phyloP scores from a whole-genome alignment of 768 basidiomycete genomes.

The Myochromella boudieri region DNA sequence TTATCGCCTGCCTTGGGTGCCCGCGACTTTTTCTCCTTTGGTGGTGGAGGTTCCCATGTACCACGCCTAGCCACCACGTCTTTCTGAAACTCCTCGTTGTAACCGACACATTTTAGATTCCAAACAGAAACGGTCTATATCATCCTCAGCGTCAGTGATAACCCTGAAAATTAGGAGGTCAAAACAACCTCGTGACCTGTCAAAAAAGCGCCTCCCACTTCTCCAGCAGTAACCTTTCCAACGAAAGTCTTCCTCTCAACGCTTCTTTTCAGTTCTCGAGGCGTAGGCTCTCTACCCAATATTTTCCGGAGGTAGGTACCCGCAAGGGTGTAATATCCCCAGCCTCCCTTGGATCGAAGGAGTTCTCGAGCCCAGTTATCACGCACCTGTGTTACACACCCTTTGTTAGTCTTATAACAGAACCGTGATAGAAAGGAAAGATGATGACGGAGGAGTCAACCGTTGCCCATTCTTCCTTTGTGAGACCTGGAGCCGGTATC shows the following conservation, averaged over 20 bases:
- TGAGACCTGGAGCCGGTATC: slow-evolving; percentile 35
- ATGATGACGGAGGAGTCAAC: not conserved
- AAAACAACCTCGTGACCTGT: slow-evolving; percentile 29
- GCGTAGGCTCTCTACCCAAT: slow-evolving; percentile 24
- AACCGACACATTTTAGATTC: slow-evolving; percentile 40
- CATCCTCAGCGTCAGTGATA: not conserved
- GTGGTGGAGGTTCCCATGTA: slow-evolving; percentile 13
- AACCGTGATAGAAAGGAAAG: not conserved
- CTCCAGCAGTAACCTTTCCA: slow-evolving; percentile 19
- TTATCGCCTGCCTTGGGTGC: too few relatives aligned
- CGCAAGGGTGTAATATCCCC: slow-evolving; percentile 25
- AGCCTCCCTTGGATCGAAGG: slow-evolving; percentile 17
- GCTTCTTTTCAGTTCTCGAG: slow-evolving; percentile 20
- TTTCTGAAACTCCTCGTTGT: slow-evolving; percentile 35
- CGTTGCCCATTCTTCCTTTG: slow-evolving; percentile 24
- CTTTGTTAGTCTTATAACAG: not conserved
- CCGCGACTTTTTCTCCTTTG: too few relatives aligned
- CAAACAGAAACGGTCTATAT: slow-evolving; percentile 31
- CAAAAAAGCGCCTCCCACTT: slow-evolving; percentile 27
- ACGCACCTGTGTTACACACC: slow-evolving; percentile 3
- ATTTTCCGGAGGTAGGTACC: slow-evolving; percentile 28
- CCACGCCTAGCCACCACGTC: slow-evolving; percentile 26
- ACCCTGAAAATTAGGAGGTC: not conserved
- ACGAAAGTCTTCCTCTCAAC: not conserved
- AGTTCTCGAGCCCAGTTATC: slow-evolving; percentile 27